Conservation (phyloP, 2,329 filamentous ascomycete genomes). For the Colletotrichum tabaci region DNA sequence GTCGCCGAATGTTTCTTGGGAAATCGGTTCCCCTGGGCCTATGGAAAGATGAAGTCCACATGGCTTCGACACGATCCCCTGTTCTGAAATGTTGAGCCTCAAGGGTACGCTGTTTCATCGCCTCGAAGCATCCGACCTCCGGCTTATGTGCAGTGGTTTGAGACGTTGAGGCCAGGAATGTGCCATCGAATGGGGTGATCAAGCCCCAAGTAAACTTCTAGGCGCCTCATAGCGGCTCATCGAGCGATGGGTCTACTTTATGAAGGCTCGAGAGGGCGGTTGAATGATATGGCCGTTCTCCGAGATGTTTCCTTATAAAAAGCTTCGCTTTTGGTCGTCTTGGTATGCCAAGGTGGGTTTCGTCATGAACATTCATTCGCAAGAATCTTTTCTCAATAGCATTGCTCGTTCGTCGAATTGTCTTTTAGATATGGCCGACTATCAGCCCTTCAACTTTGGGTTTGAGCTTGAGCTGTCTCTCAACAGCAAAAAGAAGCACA, state of each 20-base stretch:
- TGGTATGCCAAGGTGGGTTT: not conserved
- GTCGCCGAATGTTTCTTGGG: slow-evolving; percentile 4
- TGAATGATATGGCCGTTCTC: not conserved
- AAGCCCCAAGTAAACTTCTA: not conserved
- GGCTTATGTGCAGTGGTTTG: not conserved
- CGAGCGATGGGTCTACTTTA: not conserved
- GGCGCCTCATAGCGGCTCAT: not conserved
- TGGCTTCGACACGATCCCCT: not conserved
- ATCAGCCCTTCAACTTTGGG: slow-evolving; percentile 48
- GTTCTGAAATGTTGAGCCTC: not conserved
- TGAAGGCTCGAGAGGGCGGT: not conserved
- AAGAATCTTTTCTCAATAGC: not conserved
- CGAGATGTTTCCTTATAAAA: not conserved
- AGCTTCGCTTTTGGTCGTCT: not conserved
- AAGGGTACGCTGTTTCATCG: not conserved
- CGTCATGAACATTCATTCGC: not conserved
- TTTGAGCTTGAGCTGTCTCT: slow-evolving; percentile 57
- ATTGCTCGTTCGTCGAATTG: not conserved
- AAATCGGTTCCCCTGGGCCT: slow-evolving; percentile 9
- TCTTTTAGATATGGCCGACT: slow-evolving; percentile 11
- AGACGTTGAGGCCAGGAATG: not conserved
- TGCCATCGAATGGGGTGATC: not conserved
- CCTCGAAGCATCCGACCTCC: not conserved
- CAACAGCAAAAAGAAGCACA: slow-evolving; percentile 51
- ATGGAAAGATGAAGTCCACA: not conserved